Conservation (phyloP, 148 eudicot species). For the Rhododendron williamsianum region DNA sequence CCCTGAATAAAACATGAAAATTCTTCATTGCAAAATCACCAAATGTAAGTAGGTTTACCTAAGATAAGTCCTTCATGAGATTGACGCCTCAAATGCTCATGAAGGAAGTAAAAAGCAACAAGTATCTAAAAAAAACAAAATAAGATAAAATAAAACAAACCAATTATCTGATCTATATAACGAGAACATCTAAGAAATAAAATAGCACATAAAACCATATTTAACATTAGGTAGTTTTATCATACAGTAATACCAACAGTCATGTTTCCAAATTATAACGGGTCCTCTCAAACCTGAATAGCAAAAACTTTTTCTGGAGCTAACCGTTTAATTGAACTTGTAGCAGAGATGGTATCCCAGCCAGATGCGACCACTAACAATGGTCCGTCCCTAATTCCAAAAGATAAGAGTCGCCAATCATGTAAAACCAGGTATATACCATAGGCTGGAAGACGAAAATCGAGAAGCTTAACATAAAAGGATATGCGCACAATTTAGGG, state of each 20-base stretch:
- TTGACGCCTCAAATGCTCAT: too few species aligned
- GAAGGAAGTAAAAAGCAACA: neutral
- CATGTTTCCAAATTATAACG: neutral
- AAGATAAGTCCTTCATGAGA: neutral
- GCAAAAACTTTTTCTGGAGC: slow-evolving; percentile 76
- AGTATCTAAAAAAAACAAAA: neutral
- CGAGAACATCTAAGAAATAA: neutral
- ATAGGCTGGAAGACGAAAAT: too few species aligned
- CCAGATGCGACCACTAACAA: slow-evolving; percentile 85
- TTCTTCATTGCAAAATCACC: neutral
- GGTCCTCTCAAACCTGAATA: slow-evolving; percentile 55
- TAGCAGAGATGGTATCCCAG: slow-evolving; percentile 65
- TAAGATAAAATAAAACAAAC: too few species aligned
- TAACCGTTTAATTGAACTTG: slow-evolving; percentile 68
- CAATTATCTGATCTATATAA: neutral
- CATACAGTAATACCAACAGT: neutral
- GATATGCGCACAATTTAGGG: too few species aligned
- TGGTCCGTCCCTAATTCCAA: slow-evolving; percentile 59
- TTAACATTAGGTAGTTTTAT: neutral
- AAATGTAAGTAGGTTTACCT: neutral
- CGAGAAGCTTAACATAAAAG: too few species aligned
- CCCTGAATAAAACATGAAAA: neutral
- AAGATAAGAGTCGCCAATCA: neutral
- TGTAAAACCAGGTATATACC: too few species aligned
- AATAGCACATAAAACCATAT: neutral